Base-by-base conservation (phyloP, 768 basidiomycete genomes). In the Lactarius sp. region DNA sequence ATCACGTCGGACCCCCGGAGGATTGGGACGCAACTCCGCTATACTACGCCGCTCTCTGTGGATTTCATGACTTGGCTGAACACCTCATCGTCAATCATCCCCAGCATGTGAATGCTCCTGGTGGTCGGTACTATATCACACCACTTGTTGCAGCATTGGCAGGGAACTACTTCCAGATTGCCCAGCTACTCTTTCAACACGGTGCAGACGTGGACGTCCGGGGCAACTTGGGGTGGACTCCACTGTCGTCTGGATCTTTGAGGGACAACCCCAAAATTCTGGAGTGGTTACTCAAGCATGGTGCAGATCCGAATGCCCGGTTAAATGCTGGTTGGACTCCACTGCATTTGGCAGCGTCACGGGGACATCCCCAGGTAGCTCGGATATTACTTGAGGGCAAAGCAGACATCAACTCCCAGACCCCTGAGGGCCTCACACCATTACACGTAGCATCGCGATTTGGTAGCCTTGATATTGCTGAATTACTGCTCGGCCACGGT, bases 331-430 rank as follows among this genome's bases (percentile, higher is more conserved):
- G 13, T 3, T 10, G 2, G 22, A 49, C 56, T 13, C 46, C 56
- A 22, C 20, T 58, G 20, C 56, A 57, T 36, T 12, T 16, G 16
- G 56, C 56, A 14, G 56, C 37, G 8, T 6, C 8, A 12, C 2
- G 20, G 2, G 20, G 2, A 14, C 18, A 36, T 10, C 2, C 12
- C 2, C 18, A 36, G n/a, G 31, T 22, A 5, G 44, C 14, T 34
- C 56, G 20, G 46, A 22, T 34, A 37, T 34, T 58, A 22, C 56
- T 58, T n/a, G n/a, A 37, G 46, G 13, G 36, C 36, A 36, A 47
- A 12, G 46, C 46, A n/a, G 34, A 58, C 7, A 1, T 14, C 47
- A 27, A 27, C 1, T 8, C 47, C 13, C 47, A 13, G 12, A 88
- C 1, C 27, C 27, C 5, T 12, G 2, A 2, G 13, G 52, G 36